phyloP scores from a whole-genome alignment of 345 rosid genomes.

The Arabis alpina region DNA sequence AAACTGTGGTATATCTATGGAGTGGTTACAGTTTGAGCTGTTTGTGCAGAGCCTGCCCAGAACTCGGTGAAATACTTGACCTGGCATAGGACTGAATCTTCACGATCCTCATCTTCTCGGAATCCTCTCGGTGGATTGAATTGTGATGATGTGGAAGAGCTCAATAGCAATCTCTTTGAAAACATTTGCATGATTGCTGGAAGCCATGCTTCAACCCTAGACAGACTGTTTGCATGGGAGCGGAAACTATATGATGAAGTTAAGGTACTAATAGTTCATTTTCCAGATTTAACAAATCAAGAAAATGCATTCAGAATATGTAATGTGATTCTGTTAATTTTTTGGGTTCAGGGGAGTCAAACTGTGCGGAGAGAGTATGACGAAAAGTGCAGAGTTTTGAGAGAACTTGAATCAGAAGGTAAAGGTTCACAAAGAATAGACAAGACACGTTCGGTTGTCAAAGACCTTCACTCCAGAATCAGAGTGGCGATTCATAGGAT shows the following conservation, averaged over 20 bases:
- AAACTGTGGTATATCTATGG: slow-evolving; percentile 14
- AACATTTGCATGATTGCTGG: slow-evolving; percentile 86
- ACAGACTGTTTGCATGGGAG: slow-evolving; percentile 97
- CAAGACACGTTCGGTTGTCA: slow-evolving; percentile 84
- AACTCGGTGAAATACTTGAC: slow-evolving; percentile 68
- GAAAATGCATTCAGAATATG: slow-evolving; percentile 10
- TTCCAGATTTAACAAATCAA: neutral
- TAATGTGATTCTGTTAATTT: neutral
- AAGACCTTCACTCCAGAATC: slow-evolving; percentile 94
- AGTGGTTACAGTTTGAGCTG: slow-evolving; percentile 37
- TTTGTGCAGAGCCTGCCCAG: slow-evolving; percentile 67
- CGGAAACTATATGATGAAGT: slow-evolving; percentile 97
- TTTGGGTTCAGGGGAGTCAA: slow-evolving; percentile 72
- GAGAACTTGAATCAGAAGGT: slow-evolving; percentile 76
- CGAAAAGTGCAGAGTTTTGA: slow-evolving; percentile 57
- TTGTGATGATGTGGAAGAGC: slow-evolving; percentile 66
- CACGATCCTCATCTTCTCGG: slow-evolving; percentile 78
- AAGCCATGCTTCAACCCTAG: slow-evolving; percentile 94
- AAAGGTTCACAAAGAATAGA: slow-evolving; percentile 59
- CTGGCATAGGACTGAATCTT: slow-evolving; percentile 92
- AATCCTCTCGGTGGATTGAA: slow-evolving; percentile 70
- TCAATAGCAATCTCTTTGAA: slow-evolving; percentile 60
- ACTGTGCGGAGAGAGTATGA: slow-evolving; percentile 75
- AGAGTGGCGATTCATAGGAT: slow-evolving; percentile 93
- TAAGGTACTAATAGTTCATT: slow-evolving; percentile 59